Base-by-base conservation (phyloP, 139 green algal genomes). In the Dunaliella primolecta region DNA sequence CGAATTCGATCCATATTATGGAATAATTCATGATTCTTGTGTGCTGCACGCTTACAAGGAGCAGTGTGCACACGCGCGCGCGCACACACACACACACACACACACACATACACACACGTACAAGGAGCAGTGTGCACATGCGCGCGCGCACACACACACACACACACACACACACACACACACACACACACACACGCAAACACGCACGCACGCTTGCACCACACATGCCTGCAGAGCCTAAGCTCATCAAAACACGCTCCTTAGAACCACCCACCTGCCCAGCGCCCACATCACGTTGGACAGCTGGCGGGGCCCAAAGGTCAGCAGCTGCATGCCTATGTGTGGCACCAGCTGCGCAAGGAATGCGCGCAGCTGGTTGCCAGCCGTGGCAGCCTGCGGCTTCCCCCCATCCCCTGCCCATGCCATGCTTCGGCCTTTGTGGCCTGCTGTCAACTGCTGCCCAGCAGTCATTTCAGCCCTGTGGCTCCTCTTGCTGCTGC, bases 281-380 rank as follows among this genome's bases (percentile, higher is more conserved):
- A 83, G 37, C 15, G 78, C 78, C 78, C 78, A 83, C 36, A 83
- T 83, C 2, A 70, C 30, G 78, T 70, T 75, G 27, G 78, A 25
- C 38, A 83, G 78, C 78, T 83, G 78, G 0, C 78, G 24, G 25
- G 78, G 78, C 37, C 37, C 78, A 25, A 74, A 46, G 27, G 31
- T 75, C 21, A 83, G 37, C 15, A 83, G 36, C 36, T 83, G 78
- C 78, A 83, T 70, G 78, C 78, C 78, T 1, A 75, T 21, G 27
- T 37, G 70, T 29, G 78, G 78, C 37, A 83, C 78, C 3, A 46
- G 31, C 29, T 30, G 32, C 31, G 29, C 2, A 20, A 83, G 36
- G 35, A 83, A 70, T 29, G 75, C 1, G 20, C 25, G 37, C 78
- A 83, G 46, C 46, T 64, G 7, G 7, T 64, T 64, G 46, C 46